phyloP scores from a whole-genome alignment of 495 filamentous ascomycete species.

The Penicillium arizonense region DNA sequence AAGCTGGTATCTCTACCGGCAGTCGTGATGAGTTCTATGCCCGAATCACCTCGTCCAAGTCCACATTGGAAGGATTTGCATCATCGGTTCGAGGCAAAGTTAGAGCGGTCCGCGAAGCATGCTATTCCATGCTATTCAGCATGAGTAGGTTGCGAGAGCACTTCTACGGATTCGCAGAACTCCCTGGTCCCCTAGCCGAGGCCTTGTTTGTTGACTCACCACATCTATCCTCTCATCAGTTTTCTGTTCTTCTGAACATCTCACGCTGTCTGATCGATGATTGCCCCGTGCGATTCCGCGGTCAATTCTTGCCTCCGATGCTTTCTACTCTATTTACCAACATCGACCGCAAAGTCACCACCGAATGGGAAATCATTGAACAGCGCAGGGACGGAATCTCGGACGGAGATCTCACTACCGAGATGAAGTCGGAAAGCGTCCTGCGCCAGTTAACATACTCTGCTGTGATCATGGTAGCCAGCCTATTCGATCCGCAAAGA shows the following conservation, averaged over 20 bases:
- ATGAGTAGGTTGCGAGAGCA: conserved; percentile 84
- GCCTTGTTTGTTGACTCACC: conserved; percentile 82
- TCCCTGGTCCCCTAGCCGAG: conserved; percentile 79
- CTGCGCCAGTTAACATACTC: conserved; percentile 90
- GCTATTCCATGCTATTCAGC: conserved; percentile 89
- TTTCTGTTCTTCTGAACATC: conserved; percentile 84
- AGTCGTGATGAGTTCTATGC: conserved; percentile 97
- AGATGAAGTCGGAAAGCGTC: conserved; percentile 98
- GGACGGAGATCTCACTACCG: conserved; percentile 73
- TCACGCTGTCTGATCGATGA: conserved; percentile 85
- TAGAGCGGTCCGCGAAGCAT: conserved; percentile 83
- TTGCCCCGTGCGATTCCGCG: conserved; percentile 74
- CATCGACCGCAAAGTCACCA: conserved; percentile 80
- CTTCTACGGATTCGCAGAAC: conserved; percentile 84
- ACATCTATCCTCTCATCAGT: conserved; percentile 86
- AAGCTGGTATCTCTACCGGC: conserved; percentile 92
- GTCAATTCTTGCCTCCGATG: conserved; percentile 84
- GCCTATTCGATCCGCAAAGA: conserved; percentile 74
- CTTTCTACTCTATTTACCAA: conserved; percentile 78
- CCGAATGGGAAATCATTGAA: conserved; percentile 74
- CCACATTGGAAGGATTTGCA: conserved; percentile 88
- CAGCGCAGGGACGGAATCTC: conserved; percentile 63
- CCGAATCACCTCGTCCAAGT: conserved; percentile 80
- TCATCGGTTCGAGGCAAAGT: conserved; percentile 88
- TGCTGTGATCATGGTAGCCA: conserved; percentile 85